phyloP scores from a whole-genome alignment of 179 eudicot species.

The Patellifolia procumbens region DNA sequence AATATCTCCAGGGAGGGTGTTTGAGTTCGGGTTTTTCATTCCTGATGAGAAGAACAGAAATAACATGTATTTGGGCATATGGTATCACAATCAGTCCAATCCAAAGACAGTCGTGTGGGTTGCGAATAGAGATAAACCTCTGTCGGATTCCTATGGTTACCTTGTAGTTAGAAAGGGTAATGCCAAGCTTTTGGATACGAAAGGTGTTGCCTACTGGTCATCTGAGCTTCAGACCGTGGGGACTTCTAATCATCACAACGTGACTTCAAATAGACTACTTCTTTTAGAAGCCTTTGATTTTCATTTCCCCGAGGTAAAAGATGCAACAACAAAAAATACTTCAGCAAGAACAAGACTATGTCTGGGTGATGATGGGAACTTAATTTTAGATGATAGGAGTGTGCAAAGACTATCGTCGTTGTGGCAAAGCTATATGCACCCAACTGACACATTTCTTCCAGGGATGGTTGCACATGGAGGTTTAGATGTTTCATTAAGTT shows the following conservation, averaged over 20 bases:
- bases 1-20: conserved; percentile 5
- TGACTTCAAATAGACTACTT: too few relatives aligned
- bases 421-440: not conserved
- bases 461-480: conserved; percentile 7
- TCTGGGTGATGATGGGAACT: conserved; percentile 20
- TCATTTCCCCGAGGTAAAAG: too few relatives aligned
- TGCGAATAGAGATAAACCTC: conserved; percentile 30
- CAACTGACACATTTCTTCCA: conserved; percentile 23
- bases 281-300: too few relatives aligned
- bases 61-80: conserved; percentile 31
- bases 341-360: not conserved
- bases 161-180: conserved; percentile 8
- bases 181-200: not conserved
- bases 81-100: conserved; percentile 13
- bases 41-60: conserved; percentile 15
- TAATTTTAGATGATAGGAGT: not conserved
- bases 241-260: too few relatives aligned
- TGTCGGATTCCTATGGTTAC: conserved; percentile 13
- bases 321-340: too few relatives aligned
- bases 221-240: not conserved
- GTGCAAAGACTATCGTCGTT: not conserved
- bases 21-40: conserved; percentile 35
- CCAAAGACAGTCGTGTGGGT: conserved; percentile 34
- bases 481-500: not conserved
- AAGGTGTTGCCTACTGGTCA: conserved; percentile 17